Evolutionary conservation across 768 basidiomycete species (phyloP), one percentile per base, ranked within the genome.

Genomic region (Mycena amicta): DNA sequence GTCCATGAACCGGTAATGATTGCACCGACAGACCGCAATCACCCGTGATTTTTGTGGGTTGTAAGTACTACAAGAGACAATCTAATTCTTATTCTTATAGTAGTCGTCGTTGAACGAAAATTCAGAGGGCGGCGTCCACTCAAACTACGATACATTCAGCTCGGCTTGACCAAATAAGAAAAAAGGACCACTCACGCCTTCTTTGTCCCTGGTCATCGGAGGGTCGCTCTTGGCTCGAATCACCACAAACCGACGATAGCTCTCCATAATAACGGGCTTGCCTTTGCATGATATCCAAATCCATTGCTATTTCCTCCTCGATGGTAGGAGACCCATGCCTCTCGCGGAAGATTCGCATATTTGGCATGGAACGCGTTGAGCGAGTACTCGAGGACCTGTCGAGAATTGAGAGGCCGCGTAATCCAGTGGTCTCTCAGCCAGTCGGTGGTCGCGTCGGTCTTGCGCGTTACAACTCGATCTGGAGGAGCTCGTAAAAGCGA

Each of bases 211-310:
- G 8, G 33, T n/a, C 13, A 23, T 13, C 13, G 22, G 13, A 45
- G 43, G 12, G 61, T 80, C 74, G 30, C 67, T 70, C 43, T 71
- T 66, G 49, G 75, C 73, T 64, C 68, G 78, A 33, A 92, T 72
- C 1, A 89, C 77, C 12, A 89, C 83, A 70, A 82, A 92, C 26
- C 90, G 82, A 26, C 90, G 81, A 66, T 86, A 85, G 28, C 75
- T 66, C 47, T 77, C 71, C 82, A 88, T 85, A 31, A 90, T 74
- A 23, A 65, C 70, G n/a, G 86, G 88, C 59, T n/a, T 91, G 88
- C 43, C 72, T 70, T 63, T 88, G 86, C 76, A 90, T 81, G 39
- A 63, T 65, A 26, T 67, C 58, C 62, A 91, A 65, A 61, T 88
- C 84, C 18, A 72, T 68, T 2, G 71, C 67, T 40, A 90, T 75